Base-by-base conservation (phyloP, 1,139 yeast genomes). In the Suhomyces bribrorum region DNA sequence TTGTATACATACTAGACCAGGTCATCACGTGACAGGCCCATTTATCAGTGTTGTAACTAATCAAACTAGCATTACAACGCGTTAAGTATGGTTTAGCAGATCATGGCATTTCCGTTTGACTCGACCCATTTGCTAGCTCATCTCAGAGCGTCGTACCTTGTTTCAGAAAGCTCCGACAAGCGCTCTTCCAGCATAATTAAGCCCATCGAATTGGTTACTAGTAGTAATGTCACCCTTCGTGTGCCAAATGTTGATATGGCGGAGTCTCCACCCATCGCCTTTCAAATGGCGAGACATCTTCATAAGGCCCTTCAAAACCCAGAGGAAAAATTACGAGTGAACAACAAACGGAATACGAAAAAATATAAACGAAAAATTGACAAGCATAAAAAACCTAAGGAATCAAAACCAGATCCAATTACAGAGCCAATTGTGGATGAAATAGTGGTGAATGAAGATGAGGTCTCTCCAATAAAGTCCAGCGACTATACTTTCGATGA, bases 71-170 rank as follows among this genome's bases (percentile, higher is more conserved):
- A n/a, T n/a, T n/a, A 4, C 11, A 20, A 20, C 23, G 23, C 23
- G 23, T 17, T 16, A 11, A 23, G 23, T 9, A 28, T 28, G 34
- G 23, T 23, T 13, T 15, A 14, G 7, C 7, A 11, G 17, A 30
- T 16, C 12, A 68, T 68, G 74, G 64, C 73, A 15, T 66, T 68
- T 40, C 69, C 73, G 2, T 49, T 63, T 26, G 69, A 65, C 18
- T 56, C 59, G 14, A 45, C 57, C 17, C 63, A 59, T 28, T 40
- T 67, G 36, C 48, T 68, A 32, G 55, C 60, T 3, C 67, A 65
- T 39, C 50, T 68, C 27, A 49, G 74, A 32, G 56, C 62, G 11
- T 52, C 66, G 6, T 65, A 63, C 42, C 48, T 62, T 7, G 54
- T 62, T 2, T 46, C 52, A 32, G 57, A 54, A 15, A 65, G 59